Conservation (phyloP, 495 filamentous ascomycete genomes). For the Podospora comata region DNA sequence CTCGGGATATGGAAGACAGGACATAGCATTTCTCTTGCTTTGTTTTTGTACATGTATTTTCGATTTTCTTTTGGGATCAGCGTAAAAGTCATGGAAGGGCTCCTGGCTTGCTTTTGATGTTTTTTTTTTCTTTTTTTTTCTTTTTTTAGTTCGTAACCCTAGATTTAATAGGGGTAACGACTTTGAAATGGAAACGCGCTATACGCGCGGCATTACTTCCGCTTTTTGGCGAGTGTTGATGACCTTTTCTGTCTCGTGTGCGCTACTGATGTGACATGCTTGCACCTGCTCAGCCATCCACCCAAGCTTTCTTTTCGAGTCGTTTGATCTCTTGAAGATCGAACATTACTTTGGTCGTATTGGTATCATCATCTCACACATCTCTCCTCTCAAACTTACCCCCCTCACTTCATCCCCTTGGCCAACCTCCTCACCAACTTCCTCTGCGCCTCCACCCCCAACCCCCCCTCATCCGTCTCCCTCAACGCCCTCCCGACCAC, state of each 20-base stretch:
- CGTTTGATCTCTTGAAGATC: too few species aligned
- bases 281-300: background rate
- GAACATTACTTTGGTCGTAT: too few species aligned
- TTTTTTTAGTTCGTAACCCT: background rate
- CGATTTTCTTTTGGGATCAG: background rate
- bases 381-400: background rate
- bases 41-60: constrained; percentile 7
- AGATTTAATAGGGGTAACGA: background rate
- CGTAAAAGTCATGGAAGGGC: constrained; percentile 6
- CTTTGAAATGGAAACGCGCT: background rate
- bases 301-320: background rate
- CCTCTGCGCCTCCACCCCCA: constrained; percentile 71
- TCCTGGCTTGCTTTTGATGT: constrained; percentile 7
- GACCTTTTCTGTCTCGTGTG: background rate
- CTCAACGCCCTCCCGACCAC: constrained; percentile 76
- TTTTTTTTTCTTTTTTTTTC: background rate
- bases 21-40: constrained; percentile 1
- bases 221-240: background rate
- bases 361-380: too few species aligned
- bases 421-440: constrained; percentile 69
- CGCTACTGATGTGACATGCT: background rate
- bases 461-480: constrained; percentile 65
- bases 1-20: background rate
- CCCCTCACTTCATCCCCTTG: constrained; percentile 41
- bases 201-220: background rate